Base-by-base conservation (phyloP, 2,329 filamentous ascomycete species). In the Arthrobotrys megalospora region DNA sequence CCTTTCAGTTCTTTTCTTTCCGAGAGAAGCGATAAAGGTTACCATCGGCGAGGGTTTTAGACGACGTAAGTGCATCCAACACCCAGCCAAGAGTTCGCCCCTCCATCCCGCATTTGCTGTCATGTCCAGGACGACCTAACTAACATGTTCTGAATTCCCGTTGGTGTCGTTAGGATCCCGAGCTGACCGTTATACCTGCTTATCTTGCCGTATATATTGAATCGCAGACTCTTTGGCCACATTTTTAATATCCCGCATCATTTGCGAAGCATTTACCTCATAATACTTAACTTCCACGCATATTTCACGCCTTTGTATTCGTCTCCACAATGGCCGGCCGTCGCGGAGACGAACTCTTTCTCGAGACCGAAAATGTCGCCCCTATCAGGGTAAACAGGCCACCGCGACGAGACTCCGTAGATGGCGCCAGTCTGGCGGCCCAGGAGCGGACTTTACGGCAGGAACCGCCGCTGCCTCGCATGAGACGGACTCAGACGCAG, bases 391-490 rank as follows among this genome's bases (percentile, higher is more conserved):
- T 78, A 14, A 72, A 72, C 19, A 72, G 67, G 43, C 47, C 19
- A 16, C 75, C 50, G 45, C 60, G 75, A 52, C 64, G 67, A 50
- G 75, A 78, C 21, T 78, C 75, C 36, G 53, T 78, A 69, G 75
- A 78, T 60, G 75, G 75, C 43, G 75, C 75, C 52, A 78, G 69
- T 47, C 48, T 78, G 55, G 75, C 75, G 50, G 75, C 75, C 36
- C 75, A 78, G 67, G 75, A 78, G 67, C 75, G 75, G 50, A 78
- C 60, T 67, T 41, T 78, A 64, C 62, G 53, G 63, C 79, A 80
- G 52, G 80, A 80, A 65, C 80, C 80, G 19, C 81, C 81, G 43
- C 76, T 77, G 36, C 65, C 80, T 50, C 69, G 73, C 47, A 78
- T 80, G 50, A 79, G 76, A 55, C 34, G 72, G 36, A 77, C 80